These are phyloP conservation scores for Serendipita indica DNA, from an alignment of 768 basidiomycete genomes.

Conservation along the genomic window DNA sequence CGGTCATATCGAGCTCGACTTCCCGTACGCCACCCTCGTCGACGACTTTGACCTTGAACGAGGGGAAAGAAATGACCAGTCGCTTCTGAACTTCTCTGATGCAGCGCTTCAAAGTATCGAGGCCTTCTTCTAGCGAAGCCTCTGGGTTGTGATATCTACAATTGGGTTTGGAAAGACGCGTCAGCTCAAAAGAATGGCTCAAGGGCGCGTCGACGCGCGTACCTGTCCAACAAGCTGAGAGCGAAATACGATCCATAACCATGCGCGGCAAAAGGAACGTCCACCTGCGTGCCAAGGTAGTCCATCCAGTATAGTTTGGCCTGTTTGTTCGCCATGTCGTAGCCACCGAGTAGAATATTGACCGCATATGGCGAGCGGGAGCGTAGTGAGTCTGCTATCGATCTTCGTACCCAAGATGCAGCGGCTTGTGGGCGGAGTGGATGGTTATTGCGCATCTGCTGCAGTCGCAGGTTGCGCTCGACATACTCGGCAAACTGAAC, in stretches of 20 bases:
- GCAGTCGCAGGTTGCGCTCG: conserved; percentile 88
- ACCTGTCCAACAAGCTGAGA: conserved; percentile 84
- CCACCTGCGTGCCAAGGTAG: conserved; percentile 78
- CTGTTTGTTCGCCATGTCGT: conserved; percentile 43
- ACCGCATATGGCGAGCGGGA: conserved; percentile 81
- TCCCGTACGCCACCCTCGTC: conserved; percentile 83
- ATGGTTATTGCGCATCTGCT: conserved; percentile 88
- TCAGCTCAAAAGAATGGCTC: conserved; percentile 11
- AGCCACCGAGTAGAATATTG: conserved; percentile 86
- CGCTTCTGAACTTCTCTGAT: conserved; percentile 79
- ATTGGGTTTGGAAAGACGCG: background rate
- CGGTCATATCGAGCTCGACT: conserved; percentile 35
- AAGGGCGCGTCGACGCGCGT: conserved; percentile 17
- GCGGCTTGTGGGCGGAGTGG: conserved; percentile 81
- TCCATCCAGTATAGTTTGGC: conserved; percentile 93
- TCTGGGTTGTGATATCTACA: conserved; percentile 91
- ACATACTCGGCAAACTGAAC: conserved; percentile 93
- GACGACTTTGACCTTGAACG: conserved; percentile 80
- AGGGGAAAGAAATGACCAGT: conserved; percentile 60
- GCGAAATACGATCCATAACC: conserved; percentile 92
- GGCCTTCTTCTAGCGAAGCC: conserved; percentile 69
- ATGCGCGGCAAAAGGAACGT: conserved; percentile 87
- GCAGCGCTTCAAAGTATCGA: conserved; percentile 71
- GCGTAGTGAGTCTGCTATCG: conserved; percentile 77
- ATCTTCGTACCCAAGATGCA: conserved; percentile 87